Evolutionary conservation across 1,284 basidiomycete genomes (phyloP), one percentile per base, ranked within the genome.

Genomic region (Ustilago shanxiensis): DNA sequence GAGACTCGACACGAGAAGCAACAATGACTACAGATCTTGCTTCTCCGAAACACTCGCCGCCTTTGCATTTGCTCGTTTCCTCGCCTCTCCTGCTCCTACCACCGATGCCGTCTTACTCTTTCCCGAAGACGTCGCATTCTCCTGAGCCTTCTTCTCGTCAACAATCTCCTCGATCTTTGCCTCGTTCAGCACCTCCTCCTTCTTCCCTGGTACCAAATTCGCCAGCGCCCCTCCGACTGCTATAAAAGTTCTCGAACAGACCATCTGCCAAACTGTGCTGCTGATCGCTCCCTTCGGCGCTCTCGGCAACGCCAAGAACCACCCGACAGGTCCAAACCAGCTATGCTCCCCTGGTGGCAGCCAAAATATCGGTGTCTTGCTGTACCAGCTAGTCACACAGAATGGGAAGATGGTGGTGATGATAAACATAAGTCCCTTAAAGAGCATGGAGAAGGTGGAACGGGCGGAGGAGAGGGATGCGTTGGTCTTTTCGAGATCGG

Each of bases 401-500:
- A 82, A 84, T 5, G 84, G 83, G 16, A 85, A 49, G 7, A 77
- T 53, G 2, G 82, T 83, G 14, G 80, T 83, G n/a, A 83, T 41
- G 8, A 80, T 31, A 44, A 85, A 82, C 69, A 85, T 66, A n/a
- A 77, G 26, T 1, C 33, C 74, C 59, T 81, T 81, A 64, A 80
- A 79, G 18, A 83, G 51, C 51, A 84, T 66, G 3, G 66, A 55
- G 31, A 83, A 80, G 0, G 66, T 70, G 20, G 79, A 72, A 9
- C 79, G 69, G 1, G 72, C 60, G 3, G 60, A 39, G 7, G 81
- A 28, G 18, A 83, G 65, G 1, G 57, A 31, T 22, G 70, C 54
- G 57, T 83, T 98, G 76, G 93, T 89, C 86, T 92, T 92, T 88
- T 99, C 96, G n/a, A 99, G 89, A 56, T 98, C 94, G 31, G 91